A percentile compares a stretch with the other conserved stretches of the same genome.
These are phyloP conservation scores for Ogataea allantospora DNA, from an alignment of 805 yeast genomes.

Conservation along the genomic window DNA sequence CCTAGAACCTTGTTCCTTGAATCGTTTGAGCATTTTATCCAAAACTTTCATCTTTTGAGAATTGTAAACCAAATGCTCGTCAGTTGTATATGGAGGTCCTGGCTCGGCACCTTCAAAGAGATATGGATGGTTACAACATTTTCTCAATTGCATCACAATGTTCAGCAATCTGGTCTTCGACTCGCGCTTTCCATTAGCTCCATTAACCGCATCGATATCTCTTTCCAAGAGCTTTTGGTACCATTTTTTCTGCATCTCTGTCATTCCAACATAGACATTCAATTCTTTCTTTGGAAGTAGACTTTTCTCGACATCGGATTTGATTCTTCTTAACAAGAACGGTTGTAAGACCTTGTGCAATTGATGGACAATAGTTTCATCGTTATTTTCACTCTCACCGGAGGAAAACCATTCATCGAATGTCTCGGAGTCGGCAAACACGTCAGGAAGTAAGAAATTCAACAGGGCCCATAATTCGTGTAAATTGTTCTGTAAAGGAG, in stretches of 20 bases:
- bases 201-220: constrained; percentile 82
- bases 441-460: constrained; percentile 75
- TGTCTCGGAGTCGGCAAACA: constrained; percentile 67
- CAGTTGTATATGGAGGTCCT: constrained; percentile 85
- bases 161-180: constrained; percentile 72
- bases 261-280: constrained; percentile 71
- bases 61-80: constrained; percentile 75
- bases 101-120: constrained; percentile 87
- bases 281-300: constrained; percentile 72
- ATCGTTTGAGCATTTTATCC: constrained; percentile 62
- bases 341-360: constrained; percentile 76
- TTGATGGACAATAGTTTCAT: constrained; percentile 54
- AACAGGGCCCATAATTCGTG: constrained; percentile 81
- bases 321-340: constrained; percentile 71
- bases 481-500: constrained; percentile 76
- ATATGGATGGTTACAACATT: constrained; percentile 85
- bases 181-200: constrained; percentile 73
- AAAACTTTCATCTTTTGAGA: constrained; percentile 70
- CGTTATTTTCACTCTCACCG: constrained; percentile 37
- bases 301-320: constrained; percentile 78
- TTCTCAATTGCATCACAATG: constrained; percentile 81
- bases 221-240: constrained; percentile 73
- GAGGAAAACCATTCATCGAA: constrained; percentile 74
- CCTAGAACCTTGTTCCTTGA: constrained; percentile 68
- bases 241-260: constrained; percentile 78